Evolutionary conservation across 2,329 filamentous ascomycete species (phyloP).

Genomic region (Exutisphaerella laricina): DNA sequence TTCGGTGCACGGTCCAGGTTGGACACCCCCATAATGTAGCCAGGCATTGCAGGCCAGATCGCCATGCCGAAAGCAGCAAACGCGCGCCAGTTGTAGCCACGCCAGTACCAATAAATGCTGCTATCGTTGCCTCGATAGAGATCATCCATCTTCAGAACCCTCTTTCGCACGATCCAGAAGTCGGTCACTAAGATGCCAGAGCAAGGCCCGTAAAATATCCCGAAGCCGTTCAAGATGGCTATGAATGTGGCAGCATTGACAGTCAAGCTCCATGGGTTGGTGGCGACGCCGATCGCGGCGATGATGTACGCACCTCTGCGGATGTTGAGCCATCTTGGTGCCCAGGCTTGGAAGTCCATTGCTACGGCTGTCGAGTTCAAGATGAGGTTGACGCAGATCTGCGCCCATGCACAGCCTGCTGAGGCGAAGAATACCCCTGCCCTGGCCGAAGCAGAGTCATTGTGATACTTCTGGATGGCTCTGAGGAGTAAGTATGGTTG

Average conservation of each 20-base stretch:
- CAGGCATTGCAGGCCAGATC: slow-evolving; percentile 14
- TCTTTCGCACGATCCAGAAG: slow-evolving; percentile 26
- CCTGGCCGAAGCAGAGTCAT: slow-evolving; percentile 22
- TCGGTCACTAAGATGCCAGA: slow-evolving; percentile 27
- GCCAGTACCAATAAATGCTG: slow-evolving; percentile 27
- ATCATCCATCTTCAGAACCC: slow-evolving; percentile 23
- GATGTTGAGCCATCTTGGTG: slow-evolving; percentile 22
- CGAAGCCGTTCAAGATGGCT: slow-evolving; percentile 27
- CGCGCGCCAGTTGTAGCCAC: slow-evolving; percentile 25
- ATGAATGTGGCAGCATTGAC: slow-evolving; percentile 26
- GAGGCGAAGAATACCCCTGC: slow-evolving; percentile 30
- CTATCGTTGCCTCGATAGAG: slow-evolving; percentile 21
- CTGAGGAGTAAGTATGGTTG: slow-evolving; percentile 14
- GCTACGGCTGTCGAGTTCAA: slow-evolving; percentile 25
- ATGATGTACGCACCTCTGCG: slow-evolving; percentile 29
- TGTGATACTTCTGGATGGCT: slow-evolving; percentile 13
- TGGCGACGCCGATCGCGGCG: slow-evolving; percentile 21
- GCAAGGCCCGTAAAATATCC: slow-evolving; percentile 27
- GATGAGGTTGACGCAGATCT: slow-evolving; percentile 27
- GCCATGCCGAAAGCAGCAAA: slow-evolving; percentile 24
- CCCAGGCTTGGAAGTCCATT: slow-evolving; percentile 28
- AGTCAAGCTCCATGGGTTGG: slow-evolving; percentile 26
- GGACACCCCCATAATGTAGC: slow-evolving; percentile 11
- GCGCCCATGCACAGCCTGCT: slow-evolving; percentile 26
- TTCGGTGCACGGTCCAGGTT: slow-evolving; percentile 9